Evolutionary conservation across 176 grass and related monocot genomes (phyloP), one percentile per base, ranked within the genome.

Genomic region (Cocos nucifera): DNA sequence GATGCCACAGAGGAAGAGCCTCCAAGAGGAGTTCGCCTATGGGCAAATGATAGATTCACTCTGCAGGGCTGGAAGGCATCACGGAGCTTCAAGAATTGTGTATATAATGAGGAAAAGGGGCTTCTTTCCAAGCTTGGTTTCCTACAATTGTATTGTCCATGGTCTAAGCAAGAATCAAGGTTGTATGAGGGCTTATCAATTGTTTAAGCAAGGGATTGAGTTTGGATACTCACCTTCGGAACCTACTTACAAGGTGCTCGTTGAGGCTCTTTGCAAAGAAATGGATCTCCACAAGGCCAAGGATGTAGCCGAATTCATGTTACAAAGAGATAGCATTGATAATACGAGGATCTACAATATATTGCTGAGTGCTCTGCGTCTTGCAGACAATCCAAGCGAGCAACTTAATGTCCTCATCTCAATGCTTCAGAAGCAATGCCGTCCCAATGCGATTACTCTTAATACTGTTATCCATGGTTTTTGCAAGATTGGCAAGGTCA

Each of bases 141-240:
- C 92, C 4, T 96, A 90, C 54, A 96, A 96, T 72, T 85, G 80
- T 71, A 96, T 96, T 62, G 74, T 96, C 50, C 92, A 96, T 20
- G 92, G 87, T 27, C 51, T 96, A 23, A 82, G 86, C 79, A 89
- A 85, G 64, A 54, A 61, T 0, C 69, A 72, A 6, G 80, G 78
- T 17, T 80, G 78, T 69, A 67, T 85, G 53, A 85, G 64, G 28
- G 91, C 91, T 2, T 75, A 85, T 75, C 86, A 96, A 29, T 73
- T 96, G 61, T 75, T 88, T 60, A 79, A 79, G 79, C 86, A 87
- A 81, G 91, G 91, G 8, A 3, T 50, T 10, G 7, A 52, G 26
- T 82, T 84, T 2, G 64, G 83, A 8, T 90, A 87, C 56, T 74
- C 49, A 22, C 86, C 62, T 2, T 62, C 70, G 6, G 86, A 96